These are phyloP conservation scores for Saccharomyces hybrid DNA, from an alignment of 1,139 yeast genomes.

Conservation along the genomic window DNA sequence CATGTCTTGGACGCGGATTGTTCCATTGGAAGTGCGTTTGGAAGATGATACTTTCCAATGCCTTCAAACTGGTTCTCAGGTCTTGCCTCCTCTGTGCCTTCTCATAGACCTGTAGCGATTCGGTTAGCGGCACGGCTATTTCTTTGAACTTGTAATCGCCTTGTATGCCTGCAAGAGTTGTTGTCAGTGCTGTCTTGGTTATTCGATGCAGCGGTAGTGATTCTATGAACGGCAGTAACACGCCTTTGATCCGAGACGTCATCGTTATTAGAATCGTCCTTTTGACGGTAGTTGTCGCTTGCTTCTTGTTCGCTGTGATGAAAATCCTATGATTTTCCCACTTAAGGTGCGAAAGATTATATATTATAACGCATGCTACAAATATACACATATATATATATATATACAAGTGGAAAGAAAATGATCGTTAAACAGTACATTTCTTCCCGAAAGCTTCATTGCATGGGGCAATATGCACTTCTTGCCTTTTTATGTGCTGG, in stretches of 20 bases:
- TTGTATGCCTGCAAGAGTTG: background rate
- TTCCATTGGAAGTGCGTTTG: constrained; percentile 4
- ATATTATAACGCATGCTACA: background rate
- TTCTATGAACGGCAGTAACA: background rate
- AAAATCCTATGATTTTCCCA: background rate
- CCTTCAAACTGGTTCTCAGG: constrained; percentile 1
- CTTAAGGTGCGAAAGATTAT: background rate
- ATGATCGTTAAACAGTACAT: background rate
- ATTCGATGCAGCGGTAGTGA: background rate
- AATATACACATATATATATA: background rate
- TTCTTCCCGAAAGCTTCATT: background rate
- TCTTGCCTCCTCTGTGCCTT: background rate
- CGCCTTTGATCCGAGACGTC: background rate
- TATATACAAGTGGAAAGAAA: background rate
- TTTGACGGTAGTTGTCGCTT: background rate
- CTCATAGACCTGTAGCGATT: background rate
- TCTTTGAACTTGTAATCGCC: background rate
- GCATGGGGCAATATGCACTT: background rate
- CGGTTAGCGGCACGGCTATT: background rate
- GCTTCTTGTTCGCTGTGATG: background rate
- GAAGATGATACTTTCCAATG: constrained; percentile 3
- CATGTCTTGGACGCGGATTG: constrained; percentile 5
- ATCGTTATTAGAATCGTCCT: background rate
- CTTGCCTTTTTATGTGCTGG: background rate
- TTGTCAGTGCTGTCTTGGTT: background rate